Percentiles rank a stretch among this genome's conserved stretches.
These are phyloP conservation scores for Diaporthe sp. DNA, from an alignment of 2,329 filamentous ascomycete genomes.

Conservation along the genomic window DNA sequence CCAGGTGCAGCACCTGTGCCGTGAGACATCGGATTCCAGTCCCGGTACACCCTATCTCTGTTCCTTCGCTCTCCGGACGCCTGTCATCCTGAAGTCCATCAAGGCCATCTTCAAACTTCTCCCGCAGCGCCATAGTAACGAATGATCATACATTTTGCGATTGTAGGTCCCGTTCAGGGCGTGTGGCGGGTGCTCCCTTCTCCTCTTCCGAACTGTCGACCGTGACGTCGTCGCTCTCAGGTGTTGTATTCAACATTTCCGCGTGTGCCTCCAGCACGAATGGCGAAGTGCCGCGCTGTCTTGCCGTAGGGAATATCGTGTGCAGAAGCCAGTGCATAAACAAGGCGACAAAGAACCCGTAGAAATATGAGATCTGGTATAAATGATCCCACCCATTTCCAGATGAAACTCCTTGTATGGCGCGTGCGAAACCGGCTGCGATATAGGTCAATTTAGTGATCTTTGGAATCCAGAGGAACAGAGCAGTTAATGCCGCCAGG, in stretches of 20 bases:
- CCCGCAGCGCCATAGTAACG: no score
- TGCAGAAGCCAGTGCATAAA: constrained; percentile 44
- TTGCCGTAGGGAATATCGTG: constrained; percentile 43
- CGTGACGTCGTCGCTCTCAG: constrained; percentile 5
- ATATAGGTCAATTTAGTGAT: background rate
- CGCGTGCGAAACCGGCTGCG: constrained; percentile 46
- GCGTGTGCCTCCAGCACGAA: constrained; percentile 47
- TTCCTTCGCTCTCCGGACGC: no score
- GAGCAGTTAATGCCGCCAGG: background rate
- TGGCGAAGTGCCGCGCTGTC: constrained; percentile 46
- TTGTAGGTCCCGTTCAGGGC: background rate
- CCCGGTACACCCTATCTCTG: background rate
- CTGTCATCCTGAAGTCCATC: no score
- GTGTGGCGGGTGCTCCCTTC: background rate
- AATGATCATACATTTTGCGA: background rate
- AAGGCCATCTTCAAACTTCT: background rate
- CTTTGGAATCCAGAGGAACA: no score
- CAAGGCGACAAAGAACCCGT: constrained; percentile 47
- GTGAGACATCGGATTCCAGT: background rate
- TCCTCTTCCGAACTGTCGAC: constrained; percentile 17
- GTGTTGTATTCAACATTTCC: constrained; percentile 28
- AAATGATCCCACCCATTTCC: constrained; percentile 50
- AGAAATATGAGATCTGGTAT: constrained; percentile 49
- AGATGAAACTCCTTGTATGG: constrained; percentile 42
- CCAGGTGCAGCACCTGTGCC: background rate